Evolutionary conservation across 164 flowering plant species (phyloP).

Genomic region (Piper longum): DNA sequence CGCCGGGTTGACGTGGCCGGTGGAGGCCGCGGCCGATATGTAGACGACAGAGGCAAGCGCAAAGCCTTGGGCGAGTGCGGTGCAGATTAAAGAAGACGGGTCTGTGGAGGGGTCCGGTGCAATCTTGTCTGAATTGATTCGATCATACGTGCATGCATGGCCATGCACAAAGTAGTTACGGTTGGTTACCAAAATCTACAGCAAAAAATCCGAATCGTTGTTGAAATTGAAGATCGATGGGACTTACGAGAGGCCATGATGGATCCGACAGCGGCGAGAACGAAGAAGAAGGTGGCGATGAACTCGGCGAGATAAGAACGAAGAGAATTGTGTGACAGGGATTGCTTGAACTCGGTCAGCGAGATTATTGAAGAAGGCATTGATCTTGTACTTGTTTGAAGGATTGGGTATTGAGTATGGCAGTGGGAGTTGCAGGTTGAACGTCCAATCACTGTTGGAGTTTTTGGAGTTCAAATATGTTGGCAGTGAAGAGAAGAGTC

Average conservation of each 20-base stretch:
- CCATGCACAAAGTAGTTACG: neutral
- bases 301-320: slow-evolving; percentile 68
- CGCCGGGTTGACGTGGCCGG: slow-evolving; percentile 93
- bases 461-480: neutral
- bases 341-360: slow-evolving; percentile 16
- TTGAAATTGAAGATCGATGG: neutral
- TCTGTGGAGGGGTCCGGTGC: slow-evolving; percentile 13
- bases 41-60: slow-evolving; percentile 75
- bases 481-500: neutral
- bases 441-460: neutral
- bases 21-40: slow-evolving; percentile 53
- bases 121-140: neutral
- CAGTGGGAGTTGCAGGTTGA: neutral
- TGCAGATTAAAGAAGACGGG: slow-evolving; percentile 31
- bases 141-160: too few relatives aligned
- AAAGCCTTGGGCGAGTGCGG: slow-evolving; percentile 62
- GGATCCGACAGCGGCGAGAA: slow-evolving; percentile 52
- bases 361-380: slow-evolving; percentile 24
- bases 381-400: neutral
- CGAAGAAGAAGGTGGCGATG: slow-evolving; percentile 71
- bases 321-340: slow-evolving; percentile 30
- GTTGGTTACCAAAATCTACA: neutral
- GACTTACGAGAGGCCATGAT: slow-evolving; percentile 44
- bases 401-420: neutral
- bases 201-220: neutral